Evolutionary conservation across 1,284 basidiomycete genomes (phyloP).

Genomic region (Taiwanofungus camphoratus): DNA sequence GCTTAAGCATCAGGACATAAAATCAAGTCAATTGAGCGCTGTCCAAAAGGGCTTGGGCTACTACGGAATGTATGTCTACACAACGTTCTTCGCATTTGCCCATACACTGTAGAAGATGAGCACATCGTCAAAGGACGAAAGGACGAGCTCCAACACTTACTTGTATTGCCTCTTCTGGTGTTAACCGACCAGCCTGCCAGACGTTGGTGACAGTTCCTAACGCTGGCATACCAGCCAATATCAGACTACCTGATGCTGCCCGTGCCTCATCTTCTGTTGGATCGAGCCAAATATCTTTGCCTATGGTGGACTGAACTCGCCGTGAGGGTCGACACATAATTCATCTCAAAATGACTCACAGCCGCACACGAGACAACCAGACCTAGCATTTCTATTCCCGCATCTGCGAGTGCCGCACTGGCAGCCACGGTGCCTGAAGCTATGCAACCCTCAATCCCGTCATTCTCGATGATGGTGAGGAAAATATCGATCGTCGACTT

Average conservation of each 20-base stretch:
- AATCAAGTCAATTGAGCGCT: conserved; percentile 22
- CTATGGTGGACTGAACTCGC: conserved; percentile 45
- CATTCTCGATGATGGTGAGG: conserved; percentile 86
- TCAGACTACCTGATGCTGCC: conserved; percentile 53
- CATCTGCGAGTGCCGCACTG: conserved; percentile 84
- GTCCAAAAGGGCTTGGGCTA: conserved; percentile 62
- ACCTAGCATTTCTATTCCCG: conserved; percentile 84
- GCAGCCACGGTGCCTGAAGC: conserved; percentile 83
- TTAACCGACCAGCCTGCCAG: conserved; percentile 71
- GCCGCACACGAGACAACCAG: conserved; percentile 76
- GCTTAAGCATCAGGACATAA: no score
- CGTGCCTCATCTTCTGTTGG: conserved; percentile 68
- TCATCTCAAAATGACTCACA: conserved; percentile 38
- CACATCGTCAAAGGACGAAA: no score
- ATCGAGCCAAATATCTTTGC: conserved; percentile 65
- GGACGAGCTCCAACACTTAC: conserved; percentile 34
- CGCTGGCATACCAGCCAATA: conserved; percentile 84
- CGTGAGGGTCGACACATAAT: conserved; percentile 8
- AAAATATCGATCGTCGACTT: conserved; percentile 94
- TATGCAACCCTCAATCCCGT: conserved; percentile 82
- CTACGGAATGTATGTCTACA: conserved; percentile 67
- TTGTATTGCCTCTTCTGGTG: conserved; percentile 40
- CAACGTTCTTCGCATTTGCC: conserved; percentile 63
- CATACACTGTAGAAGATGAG: conserved; percentile 52
- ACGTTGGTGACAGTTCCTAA: conserved; percentile 81